Conservation (phyloP, 225 moss, liverwort and hornwort genomes). For the Ulota crispa region DNA sequence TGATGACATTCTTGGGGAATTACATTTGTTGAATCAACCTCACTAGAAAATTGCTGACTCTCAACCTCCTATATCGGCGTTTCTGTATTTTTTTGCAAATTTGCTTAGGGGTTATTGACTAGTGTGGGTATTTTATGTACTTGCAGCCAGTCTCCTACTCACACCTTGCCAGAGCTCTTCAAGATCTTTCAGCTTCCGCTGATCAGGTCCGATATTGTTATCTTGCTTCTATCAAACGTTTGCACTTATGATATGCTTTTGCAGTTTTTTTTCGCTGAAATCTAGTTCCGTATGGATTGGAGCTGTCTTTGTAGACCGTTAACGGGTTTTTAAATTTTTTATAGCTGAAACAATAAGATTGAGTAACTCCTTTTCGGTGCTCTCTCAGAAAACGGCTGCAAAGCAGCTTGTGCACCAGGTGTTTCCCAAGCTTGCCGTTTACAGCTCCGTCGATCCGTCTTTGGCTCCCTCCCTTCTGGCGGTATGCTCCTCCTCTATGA, state of each 20-base stretch:
- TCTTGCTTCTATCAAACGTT: neutral
- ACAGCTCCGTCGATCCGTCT: constrained; percentile 98
- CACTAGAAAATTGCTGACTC: neutral
- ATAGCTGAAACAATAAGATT: neutral
- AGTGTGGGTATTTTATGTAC: constrained; percentile 30
- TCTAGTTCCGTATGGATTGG: neutral
- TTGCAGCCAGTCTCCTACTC: constrained; percentile 68
- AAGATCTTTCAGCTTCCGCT: constrained; percentile 59
- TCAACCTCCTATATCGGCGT: neutral
- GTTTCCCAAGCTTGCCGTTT: constrained; percentile 97
- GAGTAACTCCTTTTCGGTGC: constrained; percentile 1
- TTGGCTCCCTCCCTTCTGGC: constrained; percentile 90
- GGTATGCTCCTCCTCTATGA: constrained; percentile 40
- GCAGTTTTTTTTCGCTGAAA: neutral
- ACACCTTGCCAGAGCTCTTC: constrained; percentile 67
- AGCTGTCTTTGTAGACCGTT: neutral
- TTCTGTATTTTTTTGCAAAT: neutral
- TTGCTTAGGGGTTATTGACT: neutral
- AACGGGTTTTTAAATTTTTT: neutral
- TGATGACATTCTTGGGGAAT: constrained; percentile 7
- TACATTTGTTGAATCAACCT: constrained; percentile 15
- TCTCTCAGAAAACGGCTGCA: constrained; percentile 74
- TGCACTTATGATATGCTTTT: constrained; percentile 9
- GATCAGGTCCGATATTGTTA: constrained; percentile 47
- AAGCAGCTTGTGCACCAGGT: constrained; percentile 92